A percentile compares a stretch with the other conserved stretches of the same genome.
Evolutionary conservation across 371 early-diverging fungal species (phyloP).

Genomic region (Mucor mucedo): DNA sequence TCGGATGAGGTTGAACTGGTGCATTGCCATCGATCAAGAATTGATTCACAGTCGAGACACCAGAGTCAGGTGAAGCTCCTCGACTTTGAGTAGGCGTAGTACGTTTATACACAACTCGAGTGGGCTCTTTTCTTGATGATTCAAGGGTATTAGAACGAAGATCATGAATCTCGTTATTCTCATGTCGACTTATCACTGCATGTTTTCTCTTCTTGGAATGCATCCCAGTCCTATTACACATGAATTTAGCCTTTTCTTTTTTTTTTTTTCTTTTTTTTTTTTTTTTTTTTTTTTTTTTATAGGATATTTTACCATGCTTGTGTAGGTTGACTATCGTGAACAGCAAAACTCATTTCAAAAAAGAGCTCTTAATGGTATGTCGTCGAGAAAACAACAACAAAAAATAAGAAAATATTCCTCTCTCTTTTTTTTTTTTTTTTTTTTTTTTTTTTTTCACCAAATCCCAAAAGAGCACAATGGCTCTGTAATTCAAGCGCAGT

Average conservation of each 20-base stretch:
- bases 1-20: slow-evolving; percentile 6
- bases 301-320: not conserved
- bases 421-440: not conserved
- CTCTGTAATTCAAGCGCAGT: too few species aligned
- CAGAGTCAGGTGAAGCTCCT: not conserved
- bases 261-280: not conserved
- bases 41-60: not conserved
- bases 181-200: not conserved
- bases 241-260: not conserved
- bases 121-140: not conserved
- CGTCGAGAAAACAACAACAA: not conserved
- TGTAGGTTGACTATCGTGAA: slow-evolving; percentile 8
- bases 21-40: slow-evolving; percentile 13
- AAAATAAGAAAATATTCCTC: not conserved
- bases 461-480: too few species aligned
- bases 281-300: slow-evolving; percentile 1
- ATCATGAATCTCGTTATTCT: slow-evolving; percentile 1
- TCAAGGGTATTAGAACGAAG: slow-evolving; percentile 1
- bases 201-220: not conserved
- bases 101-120: not conserved
- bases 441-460: not conserved
- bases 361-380: not conserved
- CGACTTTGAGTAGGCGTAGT: not conserved
- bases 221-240: not conserved
- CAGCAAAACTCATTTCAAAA: not conserved